Evolutionary conservation across 495 filamentous ascomycete species (phyloP).

Genomic region (Hypoxylon fuscum): DNA sequence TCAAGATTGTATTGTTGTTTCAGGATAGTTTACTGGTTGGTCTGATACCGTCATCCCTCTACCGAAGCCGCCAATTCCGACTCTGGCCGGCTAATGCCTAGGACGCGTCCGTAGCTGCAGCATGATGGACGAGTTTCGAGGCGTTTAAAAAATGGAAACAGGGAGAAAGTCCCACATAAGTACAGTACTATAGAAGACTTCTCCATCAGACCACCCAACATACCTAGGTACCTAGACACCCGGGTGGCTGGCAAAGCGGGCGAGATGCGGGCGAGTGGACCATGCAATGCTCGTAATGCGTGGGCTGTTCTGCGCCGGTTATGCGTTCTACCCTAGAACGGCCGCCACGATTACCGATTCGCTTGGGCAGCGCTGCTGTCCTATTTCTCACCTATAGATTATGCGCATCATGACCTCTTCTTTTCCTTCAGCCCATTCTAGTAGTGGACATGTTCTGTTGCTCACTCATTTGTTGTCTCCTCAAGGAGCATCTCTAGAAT

Average conservation of each 20-base stretch:
- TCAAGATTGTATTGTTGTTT: conserved; percentile 27
- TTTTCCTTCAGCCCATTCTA: conserved; percentile 6
- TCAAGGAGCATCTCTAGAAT: conserved; percentile 8
- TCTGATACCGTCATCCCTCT: conserved; percentile 13
- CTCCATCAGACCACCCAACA: conserved; percentile 26
- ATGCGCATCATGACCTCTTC: conserved; percentile 11
- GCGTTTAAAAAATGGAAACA: conserved; percentile 10
- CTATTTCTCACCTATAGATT: conserved; percentile 30
- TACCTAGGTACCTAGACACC: background rate
- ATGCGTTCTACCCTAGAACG: conserved; percentile 17
- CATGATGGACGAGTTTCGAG: conserved; percentile 14
- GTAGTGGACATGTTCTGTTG: conserved; percentile 21
- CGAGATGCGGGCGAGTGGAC: conserved; percentile 16
- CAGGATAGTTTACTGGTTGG: conserved; percentile 22
- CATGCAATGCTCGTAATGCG: conserved; percentile 20
- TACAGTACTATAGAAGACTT: background rate
- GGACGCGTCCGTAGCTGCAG: conserved; percentile 19
- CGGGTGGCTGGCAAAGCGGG: conserved; percentile 22
- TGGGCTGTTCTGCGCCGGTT: conserved; percentile 23
- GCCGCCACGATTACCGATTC: conserved; percentile 26
- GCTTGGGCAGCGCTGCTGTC: conserved; percentile 14
- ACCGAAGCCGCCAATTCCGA: conserved; percentile 29
- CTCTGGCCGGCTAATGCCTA: conserved; percentile 21
- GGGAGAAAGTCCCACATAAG: conserved; percentile 18
- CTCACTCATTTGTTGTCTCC: conserved; percentile 14